A percentile compares a stretch with the other conserved stretches of the same genome.
Evolutionary conservation across 176 grass and related monocot genomes (phyloP).

Genomic region (Zea luxurians): DNA sequence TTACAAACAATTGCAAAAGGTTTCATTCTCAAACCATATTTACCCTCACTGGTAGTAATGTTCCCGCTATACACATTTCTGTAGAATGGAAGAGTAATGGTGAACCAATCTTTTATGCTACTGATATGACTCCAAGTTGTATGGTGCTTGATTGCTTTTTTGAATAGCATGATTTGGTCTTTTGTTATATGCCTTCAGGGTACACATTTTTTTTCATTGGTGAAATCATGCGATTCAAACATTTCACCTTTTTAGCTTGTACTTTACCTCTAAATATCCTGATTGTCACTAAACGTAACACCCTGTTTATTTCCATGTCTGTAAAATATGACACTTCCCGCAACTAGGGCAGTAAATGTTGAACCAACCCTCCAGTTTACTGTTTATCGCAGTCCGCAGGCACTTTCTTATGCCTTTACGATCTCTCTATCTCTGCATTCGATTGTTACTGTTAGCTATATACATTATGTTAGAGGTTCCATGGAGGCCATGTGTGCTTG

Average conservation of each 20-base stretch:
- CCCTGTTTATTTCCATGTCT: neutral
- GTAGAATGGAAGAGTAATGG: neutral
- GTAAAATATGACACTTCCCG: neutral
- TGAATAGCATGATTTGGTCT: too few relatives aligned
- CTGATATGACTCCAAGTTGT: too few relatives aligned
- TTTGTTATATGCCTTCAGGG: too few relatives aligned
- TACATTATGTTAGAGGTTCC: neutral
- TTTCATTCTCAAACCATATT: slow-evolving; percentile 24
- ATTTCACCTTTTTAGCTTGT: neutral
- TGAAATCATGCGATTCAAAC: neutral
- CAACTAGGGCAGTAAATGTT: neutral
- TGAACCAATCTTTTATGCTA: neutral
- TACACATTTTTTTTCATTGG: too few relatives aligned
- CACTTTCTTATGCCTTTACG: slow-evolving; percentile 22
- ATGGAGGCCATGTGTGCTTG: too few relatives aligned
- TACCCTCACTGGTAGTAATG: neutral
- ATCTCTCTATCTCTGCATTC: neutral
- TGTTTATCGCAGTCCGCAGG: neutral
- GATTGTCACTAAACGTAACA: neutral
- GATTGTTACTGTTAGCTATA: slow-evolving; percentile 14
- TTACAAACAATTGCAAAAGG: slow-evolving; percentile 88
- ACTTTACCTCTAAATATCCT: slow-evolving; percentile 4
- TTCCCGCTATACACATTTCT: neutral
- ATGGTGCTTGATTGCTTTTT: too few relatives aligned
- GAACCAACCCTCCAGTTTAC: slow-evolving; percentile 24